These are phyloP conservation scores for Vitellaria paradoxa DNA, from an alignment of 179 eudicot species.

Conservation along the genomic window DNA sequence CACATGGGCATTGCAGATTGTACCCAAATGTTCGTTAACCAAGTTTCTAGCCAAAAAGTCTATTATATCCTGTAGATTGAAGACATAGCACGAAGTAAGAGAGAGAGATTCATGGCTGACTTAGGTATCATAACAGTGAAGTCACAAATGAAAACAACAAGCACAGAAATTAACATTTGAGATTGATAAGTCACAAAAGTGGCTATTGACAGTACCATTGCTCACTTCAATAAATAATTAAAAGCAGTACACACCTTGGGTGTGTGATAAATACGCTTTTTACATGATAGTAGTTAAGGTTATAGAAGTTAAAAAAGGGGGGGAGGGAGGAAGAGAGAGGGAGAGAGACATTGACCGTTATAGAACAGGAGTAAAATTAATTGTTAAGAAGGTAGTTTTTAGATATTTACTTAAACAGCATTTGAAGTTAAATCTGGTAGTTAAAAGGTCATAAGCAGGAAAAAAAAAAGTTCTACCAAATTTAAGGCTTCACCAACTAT, in stretches of 20 bases:
- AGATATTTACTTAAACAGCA: too few species aligned
- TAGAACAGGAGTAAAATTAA: too few species aligned
- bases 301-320: conserved; percentile 30
- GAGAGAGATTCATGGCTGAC: background rate
- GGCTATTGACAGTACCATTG: too few species aligned
- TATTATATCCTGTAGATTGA: conserved; percentile 61
- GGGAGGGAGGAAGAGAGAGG: too few species aligned
- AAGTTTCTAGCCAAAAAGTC: conserved; percentile 77
- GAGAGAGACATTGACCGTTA: too few species aligned
- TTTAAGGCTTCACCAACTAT: background rate
- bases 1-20: conserved; percentile 96
- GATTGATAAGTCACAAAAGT: too few species aligned
- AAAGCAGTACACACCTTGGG: too few species aligned
- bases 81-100: background rate
- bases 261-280: too few species aligned
- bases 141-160: background rate
- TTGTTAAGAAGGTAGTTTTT: too few species aligned
- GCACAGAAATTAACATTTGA: background rate
- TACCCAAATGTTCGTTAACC: conserved; percentile 84
- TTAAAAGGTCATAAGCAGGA: too few species aligned
- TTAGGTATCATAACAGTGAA: background rate
- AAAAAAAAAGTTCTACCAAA: background rate
- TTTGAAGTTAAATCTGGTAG: too few species aligned
- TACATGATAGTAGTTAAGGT: conserved; percentile 19
- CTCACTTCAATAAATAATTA: too few species aligned